Evolutionary conservation across 805 yeast genomes (phyloP).

Genomic region (Sugiyamaella smithiae): DNA sequence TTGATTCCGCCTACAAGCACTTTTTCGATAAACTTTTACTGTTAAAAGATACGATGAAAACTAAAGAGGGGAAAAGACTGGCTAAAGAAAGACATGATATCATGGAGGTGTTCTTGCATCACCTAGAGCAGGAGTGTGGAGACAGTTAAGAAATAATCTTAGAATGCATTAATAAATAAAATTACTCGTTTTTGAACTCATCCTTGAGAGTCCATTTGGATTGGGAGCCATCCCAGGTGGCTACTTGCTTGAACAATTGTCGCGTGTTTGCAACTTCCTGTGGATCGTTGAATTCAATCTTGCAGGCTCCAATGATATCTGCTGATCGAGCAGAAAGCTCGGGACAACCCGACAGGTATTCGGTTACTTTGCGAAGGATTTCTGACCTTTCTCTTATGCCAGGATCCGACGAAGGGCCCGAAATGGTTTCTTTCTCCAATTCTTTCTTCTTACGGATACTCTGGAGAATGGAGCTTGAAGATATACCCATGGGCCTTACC

Average conservation of each 20-base stretch:
- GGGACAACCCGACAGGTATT: slow-evolving; percentile 38
- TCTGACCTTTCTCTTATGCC: slow-evolving; percentile 21
- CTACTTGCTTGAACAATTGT: slow-evolving; percentile 64
- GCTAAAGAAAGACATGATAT: slow-evolving; percentile 27
- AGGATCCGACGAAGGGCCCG: slow-evolving; percentile 1
- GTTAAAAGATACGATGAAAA: slow-evolving; percentile 30
- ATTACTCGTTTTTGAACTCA: slow-evolving; percentile 34
- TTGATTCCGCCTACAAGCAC: slow-evolving; percentile 30
- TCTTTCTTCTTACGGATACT: slow-evolving; percentile 46
- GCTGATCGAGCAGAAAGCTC: slow-evolving; percentile 48
- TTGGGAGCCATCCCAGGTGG: slow-evolving; percentile 57
- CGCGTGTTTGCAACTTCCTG: slow-evolving; percentile 60
- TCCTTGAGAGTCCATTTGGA: slow-evolving; percentile 66
- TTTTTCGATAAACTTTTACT: slow-evolving; percentile 34
- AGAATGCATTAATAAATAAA: neutral
- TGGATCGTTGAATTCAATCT: slow-evolving; percentile 43
- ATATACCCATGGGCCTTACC: slow-evolving; percentile 12
- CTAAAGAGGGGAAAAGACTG: slow-evolving; percentile 22
- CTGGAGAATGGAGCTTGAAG: slow-evolving; percentile 49
- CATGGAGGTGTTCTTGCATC: slow-evolving; percentile 24
- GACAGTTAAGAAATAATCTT: neutral
- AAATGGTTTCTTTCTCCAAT: slow-evolving; percentile 28
- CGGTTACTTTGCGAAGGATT: slow-evolving; percentile 39
- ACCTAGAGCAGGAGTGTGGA: slow-evolving; percentile 1
- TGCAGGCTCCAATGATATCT: slow-evolving; percentile 42